Percentiles rank a stretch among this genome's conserved stretches.
These are phyloP conservation scores for Gastrolobium bilobum DNA, from an alignment of 306 rosid species.

Conservation along the genomic window DNA sequence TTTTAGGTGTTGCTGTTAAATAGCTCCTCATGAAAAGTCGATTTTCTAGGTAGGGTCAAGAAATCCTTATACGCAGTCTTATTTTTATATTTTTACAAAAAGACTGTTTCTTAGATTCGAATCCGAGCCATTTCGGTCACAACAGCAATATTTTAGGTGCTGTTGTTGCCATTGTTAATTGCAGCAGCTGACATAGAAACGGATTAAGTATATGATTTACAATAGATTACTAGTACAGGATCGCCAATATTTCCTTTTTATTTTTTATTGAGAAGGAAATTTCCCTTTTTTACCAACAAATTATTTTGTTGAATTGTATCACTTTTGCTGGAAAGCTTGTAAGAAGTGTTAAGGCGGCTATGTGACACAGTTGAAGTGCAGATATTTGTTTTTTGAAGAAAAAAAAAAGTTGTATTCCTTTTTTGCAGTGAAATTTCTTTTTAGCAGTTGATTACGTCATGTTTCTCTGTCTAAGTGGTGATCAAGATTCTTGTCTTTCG, in stretches of 20 bases:
- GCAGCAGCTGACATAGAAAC: slow-evolving; percentile 42
- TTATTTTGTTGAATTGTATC: slow-evolving; percentile 26
- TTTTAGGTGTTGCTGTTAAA: slow-evolving; percentile 52
- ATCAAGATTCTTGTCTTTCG: slow-evolving; percentile 47
- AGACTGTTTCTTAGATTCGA: too few relatives aligned
- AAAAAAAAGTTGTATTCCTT: not conserved
- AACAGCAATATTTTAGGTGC: slow-evolving; percentile 43
- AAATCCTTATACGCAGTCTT: too few relatives aligned
- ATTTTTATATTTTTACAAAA: too few relatives aligned
- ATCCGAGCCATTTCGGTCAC: too few relatives aligned
- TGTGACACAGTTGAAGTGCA: slow-evolving; percentile 21
- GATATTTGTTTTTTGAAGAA: slow-evolving; percentile 14
- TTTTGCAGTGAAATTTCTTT: slow-evolving; percentile 14
- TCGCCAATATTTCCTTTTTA: slow-evolving; percentile 35
- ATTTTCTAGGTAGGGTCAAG: too few relatives aligned
- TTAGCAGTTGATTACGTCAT: not conserved
- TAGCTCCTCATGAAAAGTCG: too few relatives aligned
- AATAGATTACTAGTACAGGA: slow-evolving; percentile 9
- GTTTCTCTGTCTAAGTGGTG: not conserved
- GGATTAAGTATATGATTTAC: not conserved
- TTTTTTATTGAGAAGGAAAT: slow-evolving; percentile 49
- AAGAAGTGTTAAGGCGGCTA: slow-evolving; percentile 15
- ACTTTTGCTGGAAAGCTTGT: slow-evolving; percentile 13
- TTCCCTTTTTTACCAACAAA: slow-evolving; percentile 10
- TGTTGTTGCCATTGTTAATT: slow-evolving; percentile 48